These are phyloP conservation scores for Cyberlindnera japonica DNA, from an alignment of 805 yeast species.

Conservation along the genomic window DNA sequence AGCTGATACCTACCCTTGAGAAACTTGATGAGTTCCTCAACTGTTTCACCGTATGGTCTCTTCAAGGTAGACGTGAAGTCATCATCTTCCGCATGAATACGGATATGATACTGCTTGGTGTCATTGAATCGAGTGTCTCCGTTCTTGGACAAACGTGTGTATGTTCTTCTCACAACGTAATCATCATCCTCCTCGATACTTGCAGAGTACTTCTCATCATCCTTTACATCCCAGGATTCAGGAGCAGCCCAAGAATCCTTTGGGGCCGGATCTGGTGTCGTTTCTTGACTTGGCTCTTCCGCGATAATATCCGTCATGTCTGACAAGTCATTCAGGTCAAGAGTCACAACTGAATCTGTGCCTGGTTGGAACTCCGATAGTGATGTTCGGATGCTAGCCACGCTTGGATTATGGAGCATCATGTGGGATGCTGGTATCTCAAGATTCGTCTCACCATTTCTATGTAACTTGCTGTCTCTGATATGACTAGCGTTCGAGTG, in stretches of 20 bases:
- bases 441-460: slow-evolving; percentile 4
- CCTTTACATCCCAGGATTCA: slow-evolving; percentile 58
- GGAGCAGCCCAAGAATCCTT: slow-evolving; percentile 49
- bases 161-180: slow-evolving; percentile 33
- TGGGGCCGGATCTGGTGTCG: slow-evolving; percentile 6
- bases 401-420: slow-evolving; percentile 11
- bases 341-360: slow-evolving; percentile 37
- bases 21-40: slow-evolving; percentile 64
- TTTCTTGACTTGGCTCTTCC: slow-evolving; percentile 7
- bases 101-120: slow-evolving; percentile 42
- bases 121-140: slow-evolving; percentile 22
- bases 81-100: slow-evolving; percentile 80
- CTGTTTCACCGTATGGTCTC: slow-evolving; percentile 74
- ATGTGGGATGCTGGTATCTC: background rate
- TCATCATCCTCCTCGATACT: slow-evolving; percentile 34
- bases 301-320: slow-evolving; percentile 50
- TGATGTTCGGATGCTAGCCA: slow-evolving; percentile 15
- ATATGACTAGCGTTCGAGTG: slow-evolving; percentile 16
- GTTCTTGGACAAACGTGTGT: slow-evolving; percentile 28
- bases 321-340: slow-evolving; percentile 37
- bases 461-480: no score
- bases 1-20: slow-evolving; percentile 74
- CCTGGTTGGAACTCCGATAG: slow-evolving; percentile 7
- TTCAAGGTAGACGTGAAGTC: slow-evolving; percentile 78
- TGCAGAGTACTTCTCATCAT: slow-evolving; percentile 18